phyloP scores from a whole-genome alignment of 1,284 basidiomycete species.

The Puccinia polysora region DNA sequence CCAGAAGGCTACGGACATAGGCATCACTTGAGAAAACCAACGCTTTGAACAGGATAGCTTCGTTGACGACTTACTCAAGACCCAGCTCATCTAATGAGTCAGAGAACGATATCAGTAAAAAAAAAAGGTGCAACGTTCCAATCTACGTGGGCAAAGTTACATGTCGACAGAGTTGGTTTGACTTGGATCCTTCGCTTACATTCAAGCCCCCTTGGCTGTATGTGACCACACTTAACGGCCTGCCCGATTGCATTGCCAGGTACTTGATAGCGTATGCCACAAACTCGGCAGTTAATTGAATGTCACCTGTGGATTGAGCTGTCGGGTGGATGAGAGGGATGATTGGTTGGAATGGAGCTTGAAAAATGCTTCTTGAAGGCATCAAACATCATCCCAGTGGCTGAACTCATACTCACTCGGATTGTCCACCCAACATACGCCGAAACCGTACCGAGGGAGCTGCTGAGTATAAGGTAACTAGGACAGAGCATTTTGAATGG shows the following conservation, averaged over 20 bases:
- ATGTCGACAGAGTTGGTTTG: background rate
- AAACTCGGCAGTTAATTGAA: conserved; percentile 44
- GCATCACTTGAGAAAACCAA: background rate
- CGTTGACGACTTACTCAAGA: conserved; percentile 6
- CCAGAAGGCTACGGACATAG: conserved; percentile 39
- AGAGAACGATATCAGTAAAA: background rate
- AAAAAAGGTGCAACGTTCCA: background rate
- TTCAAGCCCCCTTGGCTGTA: conserved; percentile 46
- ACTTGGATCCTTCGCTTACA: background rate
- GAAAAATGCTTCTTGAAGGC: no score
- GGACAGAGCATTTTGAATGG: no score
- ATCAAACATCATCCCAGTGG: no score
- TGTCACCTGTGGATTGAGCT: conserved; percentile 31
- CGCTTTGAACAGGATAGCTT: background rate
- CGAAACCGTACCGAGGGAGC: conserved; percentile 48
- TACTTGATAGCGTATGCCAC: conserved; percentile 43
- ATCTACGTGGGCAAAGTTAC: background rate
- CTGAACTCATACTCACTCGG: conserved; percentile 46
- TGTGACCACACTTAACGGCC: conserved; percentile 44
- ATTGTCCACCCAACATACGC: conserved; percentile 52
- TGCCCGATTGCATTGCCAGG: conserved; percentile 30
- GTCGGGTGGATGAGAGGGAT: background rate
- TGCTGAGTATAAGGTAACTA: conserved; percentile 48
- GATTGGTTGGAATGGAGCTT: background rate
- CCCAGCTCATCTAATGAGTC: conserved; percentile 19